Evolutionary conservation across 305 asterid species (phyloP).

Genomic region (Fraxinus floribunda): DNA sequence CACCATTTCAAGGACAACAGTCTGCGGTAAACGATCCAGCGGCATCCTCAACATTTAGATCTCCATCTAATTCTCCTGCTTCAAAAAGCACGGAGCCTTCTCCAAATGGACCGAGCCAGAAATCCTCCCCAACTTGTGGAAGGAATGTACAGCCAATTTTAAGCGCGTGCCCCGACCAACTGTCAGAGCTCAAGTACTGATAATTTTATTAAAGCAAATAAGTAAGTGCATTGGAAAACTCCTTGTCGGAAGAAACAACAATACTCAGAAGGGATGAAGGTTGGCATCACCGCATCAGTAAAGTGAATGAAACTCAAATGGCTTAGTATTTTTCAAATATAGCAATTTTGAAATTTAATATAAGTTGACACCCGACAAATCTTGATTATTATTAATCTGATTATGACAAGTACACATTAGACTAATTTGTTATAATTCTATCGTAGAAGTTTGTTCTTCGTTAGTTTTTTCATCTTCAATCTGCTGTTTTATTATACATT

Average conservation of each 20-base stretch:
- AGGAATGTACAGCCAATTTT: slow-evolving; percentile 40
- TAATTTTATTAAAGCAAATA: neutral
- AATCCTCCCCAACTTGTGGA: slow-evolving; percentile 44
- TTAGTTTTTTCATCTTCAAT: neutral
- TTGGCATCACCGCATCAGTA: slow-evolving; percentile 3
- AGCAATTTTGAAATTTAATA: slow-evolving; percentile 19
- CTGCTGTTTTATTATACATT: neutral
- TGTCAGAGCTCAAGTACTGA: slow-evolving; percentile 47
- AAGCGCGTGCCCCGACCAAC: slow-evolving; percentile 33
- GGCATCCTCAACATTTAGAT: neutral
- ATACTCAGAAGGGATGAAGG: slow-evolving; percentile 1
- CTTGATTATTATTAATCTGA: slow-evolving; percentile 23
- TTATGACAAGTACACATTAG: slow-evolving; percentile 17
- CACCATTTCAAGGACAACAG: slow-evolving; percentile 32
- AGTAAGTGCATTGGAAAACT: neutral
- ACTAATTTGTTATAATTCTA: slow-evolving; percentile 24
- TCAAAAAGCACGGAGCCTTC: slow-evolving; percentile 27
- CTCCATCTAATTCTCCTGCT: slow-evolving; percentile 17
- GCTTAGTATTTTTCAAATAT: neutral
- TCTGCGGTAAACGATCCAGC: slow-evolving; percentile 16
- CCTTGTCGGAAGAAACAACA: neutral
- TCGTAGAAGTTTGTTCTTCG: slow-evolving; percentile 26
- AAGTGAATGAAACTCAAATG: slow-evolving; percentile 1
- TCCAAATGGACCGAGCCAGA: slow-evolving; percentile 36
- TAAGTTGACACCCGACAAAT: slow-evolving; percentile 3